A percentile compares a stretch with the other conserved stretches of the same genome.
Evolutionary conservation across 2,329 filamentous ascomycete species (phyloP).

Genomic region (Passalora sequoiae): DNA sequence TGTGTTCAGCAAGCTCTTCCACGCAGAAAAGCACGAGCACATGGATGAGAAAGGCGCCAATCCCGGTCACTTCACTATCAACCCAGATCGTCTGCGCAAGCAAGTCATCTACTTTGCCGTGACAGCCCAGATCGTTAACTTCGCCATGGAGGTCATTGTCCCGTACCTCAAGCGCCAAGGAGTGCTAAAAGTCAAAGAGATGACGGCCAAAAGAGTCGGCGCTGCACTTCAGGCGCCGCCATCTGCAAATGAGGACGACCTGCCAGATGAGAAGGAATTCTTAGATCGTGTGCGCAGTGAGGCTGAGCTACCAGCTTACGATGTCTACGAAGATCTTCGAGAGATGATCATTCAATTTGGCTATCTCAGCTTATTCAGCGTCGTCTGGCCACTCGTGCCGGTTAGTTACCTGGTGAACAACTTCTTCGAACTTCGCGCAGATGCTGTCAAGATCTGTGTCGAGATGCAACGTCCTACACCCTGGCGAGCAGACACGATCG

Average conservation of each 20-base stretch:
- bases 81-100: slow-evolving; percentile 74
- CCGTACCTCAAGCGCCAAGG: slow-evolving; percentile 77
- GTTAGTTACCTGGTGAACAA: slow-evolving; percentile 90
- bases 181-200: slow-evolving; percentile 72
- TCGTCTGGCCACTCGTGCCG: slow-evolving; percentile 89
- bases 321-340: slow-evolving; percentile 83
- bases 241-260: slow-evolving; percentile 53
- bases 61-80: slow-evolving; percentile 63
- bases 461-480: slow-evolving; percentile 86
- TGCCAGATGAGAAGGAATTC: slow-evolving; percentile 73
- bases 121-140: slow-evolving; percentile 84
- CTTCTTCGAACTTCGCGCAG: slow-evolving; percentile 89
- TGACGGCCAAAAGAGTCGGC: slow-evolving; percentile 56
- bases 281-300: slow-evolving; percentile 76
- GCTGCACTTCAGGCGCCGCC: slow-evolving; percentile 33
- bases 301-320: slow-evolving; percentile 74
- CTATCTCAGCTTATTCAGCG: slow-evolving; percentile 85
- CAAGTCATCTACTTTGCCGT: slow-evolving; percentile 97
- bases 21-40: slow-evolving; percentile 27
- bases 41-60: slow-evolving; percentile 67
- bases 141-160: slow-evolving; percentile 76
- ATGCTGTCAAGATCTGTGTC: slow-evolving; percentile 88
- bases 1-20: slow-evolving; percentile 69
- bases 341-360: slow-evolving; percentile 86
- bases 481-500: slow-evolving; percentile 86